Evolutionary conservation across 768 basidiomycete genomes (phyloP).

Genomic region (Trametes cinnabarina): DNA sequence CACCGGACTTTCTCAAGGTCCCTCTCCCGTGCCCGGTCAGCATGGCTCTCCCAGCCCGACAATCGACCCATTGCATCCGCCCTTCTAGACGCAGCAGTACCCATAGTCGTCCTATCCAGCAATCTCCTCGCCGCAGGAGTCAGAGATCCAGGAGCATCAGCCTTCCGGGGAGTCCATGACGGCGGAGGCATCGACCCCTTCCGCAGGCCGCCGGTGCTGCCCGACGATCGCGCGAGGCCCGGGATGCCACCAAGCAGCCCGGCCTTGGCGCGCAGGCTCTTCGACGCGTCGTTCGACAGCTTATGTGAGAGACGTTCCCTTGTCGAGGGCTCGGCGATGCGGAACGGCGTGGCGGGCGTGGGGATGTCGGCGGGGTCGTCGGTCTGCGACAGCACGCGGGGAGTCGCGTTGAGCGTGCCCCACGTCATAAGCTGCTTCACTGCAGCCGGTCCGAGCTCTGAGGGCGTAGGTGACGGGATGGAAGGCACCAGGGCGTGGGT

Average conservation of each 20-base stretch:
- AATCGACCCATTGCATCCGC: constrained; percentile 64
- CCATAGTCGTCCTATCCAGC: constrained; percentile 68
- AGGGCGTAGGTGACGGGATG: constrained; percentile 84
- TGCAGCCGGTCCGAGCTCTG: constrained; percentile 74
- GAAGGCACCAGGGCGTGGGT: constrained; percentile 79
- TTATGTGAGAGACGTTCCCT: constrained; percentile 81
- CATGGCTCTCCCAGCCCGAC: constrained; percentile 53
- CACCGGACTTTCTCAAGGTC: constrained; percentile 69
- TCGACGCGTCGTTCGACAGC: constrained; percentile 79
- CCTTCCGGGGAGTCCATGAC: constrained; percentile 71
- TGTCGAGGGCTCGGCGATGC: constrained; percentile 69
- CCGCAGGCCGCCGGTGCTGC: constrained; percentile 34
- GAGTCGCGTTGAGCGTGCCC: constrained; percentile 92
- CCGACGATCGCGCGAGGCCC: constrained; percentile 34
- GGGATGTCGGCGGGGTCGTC: constrained; percentile 47
- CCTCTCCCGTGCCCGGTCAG: constrained; percentile 46
- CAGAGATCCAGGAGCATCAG: constrained; percentile 68
- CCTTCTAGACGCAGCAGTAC: constrained; percentile 58
- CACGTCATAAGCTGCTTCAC: constrained; percentile 96
- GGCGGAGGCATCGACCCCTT: constrained; percentile 78
- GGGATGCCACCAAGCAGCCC: constrained; percentile 53
- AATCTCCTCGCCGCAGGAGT: constrained; percentile 85
- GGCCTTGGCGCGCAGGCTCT: constrained; percentile 77
- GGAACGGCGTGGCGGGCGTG: constrained; percentile 64
- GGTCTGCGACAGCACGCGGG: constrained; percentile 72